phyloP scores from a whole-genome alignment of 768 basidiomycete genomes.

The Podaxis rugospora region DNA sequence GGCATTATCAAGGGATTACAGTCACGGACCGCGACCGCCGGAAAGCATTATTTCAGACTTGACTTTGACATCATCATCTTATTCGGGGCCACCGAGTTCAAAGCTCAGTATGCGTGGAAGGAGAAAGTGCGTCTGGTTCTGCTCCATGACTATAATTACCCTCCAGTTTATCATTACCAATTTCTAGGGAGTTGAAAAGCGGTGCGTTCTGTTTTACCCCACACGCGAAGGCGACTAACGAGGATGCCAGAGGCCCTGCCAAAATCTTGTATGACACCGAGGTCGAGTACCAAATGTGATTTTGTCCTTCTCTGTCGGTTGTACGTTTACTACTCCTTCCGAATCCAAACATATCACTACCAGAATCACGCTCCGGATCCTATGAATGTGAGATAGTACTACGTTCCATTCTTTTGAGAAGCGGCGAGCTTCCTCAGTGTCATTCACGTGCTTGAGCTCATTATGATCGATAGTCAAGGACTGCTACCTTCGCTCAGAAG shows the following conservation, averaged over 20 bases:
- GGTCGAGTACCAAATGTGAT: background rate
- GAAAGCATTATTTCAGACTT: constrained; percentile 14
- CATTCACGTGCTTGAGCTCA: too few species aligned
- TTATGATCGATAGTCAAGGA: too few species aligned
- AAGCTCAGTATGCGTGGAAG: constrained; percentile 15
- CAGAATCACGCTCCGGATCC: too few species aligned
- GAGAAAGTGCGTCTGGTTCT: constrained; percentile 9
- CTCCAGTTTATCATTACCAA: background rate
- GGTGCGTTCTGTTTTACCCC: background rate
- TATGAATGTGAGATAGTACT: too few species aligned
- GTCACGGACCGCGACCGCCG: too few species aligned
- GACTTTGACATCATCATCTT: constrained; percentile 16
- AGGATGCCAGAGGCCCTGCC: background rate
- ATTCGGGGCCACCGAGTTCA: constrained; percentile 16
- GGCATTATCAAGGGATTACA: constrained; percentile 4
- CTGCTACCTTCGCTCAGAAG: too few species aligned
- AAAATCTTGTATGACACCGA: constrained; percentile 1
- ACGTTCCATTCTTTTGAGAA: too few species aligned
- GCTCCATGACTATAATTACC: background rate
- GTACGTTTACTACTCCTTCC: too few species aligned
- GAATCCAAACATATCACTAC: too few species aligned
- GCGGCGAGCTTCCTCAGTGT: too few species aligned
- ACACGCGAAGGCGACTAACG: background rate
- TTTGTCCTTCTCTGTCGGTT: background rate
- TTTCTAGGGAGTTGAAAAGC: constrained; percentile 13